Conservation (phyloP, 78 protist genomes). For the Dictyostelium intermedium region DNA sequence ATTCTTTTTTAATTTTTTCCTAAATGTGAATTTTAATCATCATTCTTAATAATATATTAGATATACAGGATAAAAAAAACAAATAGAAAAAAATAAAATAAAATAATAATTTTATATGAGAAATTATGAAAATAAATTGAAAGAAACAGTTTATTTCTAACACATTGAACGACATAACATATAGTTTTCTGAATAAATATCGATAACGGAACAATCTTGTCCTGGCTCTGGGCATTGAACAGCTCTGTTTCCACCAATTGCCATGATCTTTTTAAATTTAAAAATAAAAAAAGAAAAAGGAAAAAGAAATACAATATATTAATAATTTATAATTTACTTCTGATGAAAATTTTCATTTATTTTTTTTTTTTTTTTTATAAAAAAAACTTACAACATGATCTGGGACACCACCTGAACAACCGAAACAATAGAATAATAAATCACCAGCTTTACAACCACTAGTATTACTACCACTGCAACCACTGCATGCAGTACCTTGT, state of each 20-base stretch:
- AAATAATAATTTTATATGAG: too few species aligned
- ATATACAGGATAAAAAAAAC: too few species aligned
- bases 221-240: conserved; percentile 54
- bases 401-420: neutral
- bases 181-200: conserved; percentile 4
- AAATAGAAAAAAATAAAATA: neutral
- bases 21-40: too few species aligned
- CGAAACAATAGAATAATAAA: conserved; percentile 61
- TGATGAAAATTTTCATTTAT: neutral
- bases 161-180: conserved; percentile 17
- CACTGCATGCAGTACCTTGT: conserved; percentile 53
- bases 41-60: too few species aligned
- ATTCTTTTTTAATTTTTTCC: too few species aligned
- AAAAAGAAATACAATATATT: too few species aligned
- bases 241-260: conserved; percentile 7
- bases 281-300: neutral
- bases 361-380: neutral
- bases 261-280: conserved; percentile 2
- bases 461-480: conserved; percentile 21
- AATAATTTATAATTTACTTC: neutral
- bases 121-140: neutral
- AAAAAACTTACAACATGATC: neutral
- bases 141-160: conserved; percentile 10
- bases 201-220: neutral
- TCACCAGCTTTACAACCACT: conserved; percentile 48